Evolutionary conservation across 169 alveolate species (phyloP), one percentile per base, ranked within the genome.

Genomic region (Plasmodium relictum): DNA sequence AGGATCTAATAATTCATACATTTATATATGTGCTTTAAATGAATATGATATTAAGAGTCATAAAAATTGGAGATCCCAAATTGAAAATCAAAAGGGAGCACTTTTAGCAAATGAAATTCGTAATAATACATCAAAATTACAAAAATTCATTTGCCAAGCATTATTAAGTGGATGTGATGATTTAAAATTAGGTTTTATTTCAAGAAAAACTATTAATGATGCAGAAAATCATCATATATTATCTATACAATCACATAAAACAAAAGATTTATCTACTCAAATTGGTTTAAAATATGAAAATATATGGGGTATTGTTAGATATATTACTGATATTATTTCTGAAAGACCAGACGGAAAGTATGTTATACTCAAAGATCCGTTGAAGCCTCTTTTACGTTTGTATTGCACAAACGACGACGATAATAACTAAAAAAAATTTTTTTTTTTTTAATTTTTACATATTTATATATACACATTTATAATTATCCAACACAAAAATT

Each of bases 241-340:
- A 61, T 94, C 96, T 6, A 93, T 95, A 41, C 98, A 96, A 73
- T 92, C 98, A 4, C 95, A 96, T 92, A 96, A 96, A 78, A 96
- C 98, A 20, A 93, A 93, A 73, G 97, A 96, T 70, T 89, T 96
- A 65, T 96, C 98, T n/a, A 92, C 94, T 26, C 98, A 96, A 87
- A 96, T 96, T 93, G 98, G 98, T 6, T 89, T 96, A 70, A 95
- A 95, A 65, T 93, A 93, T 88, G 96, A 95, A 72, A 96, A 96
- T 91, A 96, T 97, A 31, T 96, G 98, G 98, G 98, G 98, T 48
- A 93, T 96, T 9, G 92, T 96, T 3, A 92, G 97, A 70, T 95
- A 94, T 50, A 91, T 96, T 26, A 91, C 94, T 31, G 96, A 95
- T 70, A 86, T 93, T 50, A 62, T 96, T 24, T 73, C 95, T 74